Base-by-base conservation (phyloP, 305 asterid species). In the Euphrasia arctica region DNA sequence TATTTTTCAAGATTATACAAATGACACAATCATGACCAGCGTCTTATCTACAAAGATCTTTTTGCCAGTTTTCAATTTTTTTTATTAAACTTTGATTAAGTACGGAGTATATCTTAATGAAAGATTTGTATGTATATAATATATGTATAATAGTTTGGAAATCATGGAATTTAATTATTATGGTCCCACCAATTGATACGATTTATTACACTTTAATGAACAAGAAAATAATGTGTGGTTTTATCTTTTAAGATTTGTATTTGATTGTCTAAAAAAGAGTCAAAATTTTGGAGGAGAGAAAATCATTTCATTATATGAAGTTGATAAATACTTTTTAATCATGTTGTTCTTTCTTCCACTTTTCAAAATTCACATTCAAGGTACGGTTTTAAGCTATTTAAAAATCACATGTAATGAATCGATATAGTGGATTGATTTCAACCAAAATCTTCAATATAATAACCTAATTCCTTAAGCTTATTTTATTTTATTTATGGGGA, bases 21-120 rank as follows among this genome's bases (percentile, higher is more conserved):
- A 56, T 66, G 64, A 66, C 64, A 66, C 64, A 56, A 59, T 65
- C 50, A 43, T 41, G 57, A 52, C 47, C 43, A 65, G 29, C 15
- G 29, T 39, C 15, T 3, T 63, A 32, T 48, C 57, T 3, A 43
- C 50, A 4, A 4, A 43, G 4, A 43, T 43, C 5, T 43, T 43
- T 43, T 43, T 36, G 9, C 42, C 42, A 36, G 5, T 32, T 42
- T 42, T 42, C 48, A 7, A 7, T 3, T 2, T 43, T 10, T 43
- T 43, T 41, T 41, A 41, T 41, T 9, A 41, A 41, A 41, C 6
- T 41, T 5, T 41, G 4, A 31, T 31, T 31, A 31, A 31, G 4
- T 31, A 2, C 34, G 34, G 34, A 41, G 9, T 6, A 41, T 4
- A 41, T 41, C 47, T 41, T 41, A 41, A 41, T 41, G 6, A 41